phyloP scores from a whole-genome alignment of 2,329 filamentous ascomycete species.

The Colletotrichum magnum region DNA sequence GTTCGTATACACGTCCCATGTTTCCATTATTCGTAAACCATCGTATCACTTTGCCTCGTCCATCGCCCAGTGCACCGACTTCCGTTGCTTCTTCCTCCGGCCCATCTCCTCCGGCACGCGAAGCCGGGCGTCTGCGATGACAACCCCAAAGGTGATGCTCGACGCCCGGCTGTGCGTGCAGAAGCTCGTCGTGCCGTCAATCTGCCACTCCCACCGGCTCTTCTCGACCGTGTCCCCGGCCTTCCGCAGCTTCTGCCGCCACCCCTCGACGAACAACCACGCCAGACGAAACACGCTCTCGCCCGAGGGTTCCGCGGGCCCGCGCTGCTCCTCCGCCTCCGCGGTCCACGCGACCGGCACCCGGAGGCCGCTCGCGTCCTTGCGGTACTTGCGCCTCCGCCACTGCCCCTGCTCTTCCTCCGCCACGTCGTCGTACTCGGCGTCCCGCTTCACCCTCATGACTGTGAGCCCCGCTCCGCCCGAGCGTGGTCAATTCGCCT shows the following conservation, averaged over 20 bases:
- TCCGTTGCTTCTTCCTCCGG: constrained; percentile 17
- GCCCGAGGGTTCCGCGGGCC: constrained; percentile 36
- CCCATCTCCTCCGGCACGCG: constrained; percentile 11
- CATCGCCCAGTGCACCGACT: constrained; percentile 38
- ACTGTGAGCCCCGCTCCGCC: constrained; percentile 42
- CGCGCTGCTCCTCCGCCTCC: background rate
- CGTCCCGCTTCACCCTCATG: constrained; percentile 34
- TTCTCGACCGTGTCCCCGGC: constrained; percentile 52
- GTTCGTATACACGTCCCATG: no score
- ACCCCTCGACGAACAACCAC: constrained; percentile 56
- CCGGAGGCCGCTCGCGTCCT: constrained; percentile 30
- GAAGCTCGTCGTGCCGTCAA: constrained; percentile 42
- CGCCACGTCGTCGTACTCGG: constrained; percentile 35
- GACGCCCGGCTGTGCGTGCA: constrained; percentile 23
- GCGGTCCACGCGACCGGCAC: constrained; percentile 24
- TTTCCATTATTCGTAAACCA: constrained; percentile 16
- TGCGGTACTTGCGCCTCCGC: constrained; percentile 21
- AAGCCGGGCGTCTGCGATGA: constrained; percentile 22
- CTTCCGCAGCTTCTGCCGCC: constrained; percentile 51
- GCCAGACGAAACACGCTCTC: constrained; percentile 50
- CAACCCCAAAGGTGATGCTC: constrained; percentile 16
- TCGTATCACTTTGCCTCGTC: constrained; percentile 9
- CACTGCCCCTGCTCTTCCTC: constrained; percentile 26
- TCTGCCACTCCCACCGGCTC: constrained; percentile 50
- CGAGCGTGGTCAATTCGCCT: constrained; percentile 57